A percentile compares a stretch with the other conserved stretches of the same genome.
Conservation (phyloP, 2,329 filamentous ascomycete species). For the Neonectria ditissima region DNA sequence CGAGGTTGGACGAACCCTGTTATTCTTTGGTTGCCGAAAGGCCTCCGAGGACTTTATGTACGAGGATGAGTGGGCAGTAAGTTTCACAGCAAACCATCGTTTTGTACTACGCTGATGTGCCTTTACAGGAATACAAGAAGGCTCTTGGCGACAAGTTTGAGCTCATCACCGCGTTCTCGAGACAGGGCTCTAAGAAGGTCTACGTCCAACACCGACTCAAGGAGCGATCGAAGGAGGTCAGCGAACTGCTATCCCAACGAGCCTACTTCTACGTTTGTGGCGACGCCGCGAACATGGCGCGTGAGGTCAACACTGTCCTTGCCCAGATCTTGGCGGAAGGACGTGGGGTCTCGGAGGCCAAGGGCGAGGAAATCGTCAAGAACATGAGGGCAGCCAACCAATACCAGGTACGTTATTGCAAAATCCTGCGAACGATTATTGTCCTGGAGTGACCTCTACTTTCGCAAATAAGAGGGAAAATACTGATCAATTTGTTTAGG, state of each 20-base stretch:
- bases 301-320: constrained; percentile 90
- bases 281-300: constrained; percentile 96
- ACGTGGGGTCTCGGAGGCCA: constrained; percentile 82
- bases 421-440: not conserved
- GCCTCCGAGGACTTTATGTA: constrained; percentile 93
- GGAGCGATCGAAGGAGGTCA: constrained; percentile 85
- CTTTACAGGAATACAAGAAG: constrained; percentile 79
- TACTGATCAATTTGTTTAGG: constrained; percentile 56
- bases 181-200: constrained; percentile 86
- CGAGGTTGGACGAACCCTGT: constrained; percentile 84
- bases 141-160: constrained; percentile 89
- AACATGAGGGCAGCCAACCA: constrained; percentile 94
- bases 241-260: constrained; percentile 85
- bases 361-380: constrained; percentile 97
- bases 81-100: constrained; percentile 47
- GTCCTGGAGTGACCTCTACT: not conserved
- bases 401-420: constrained; percentile 79
- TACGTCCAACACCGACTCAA: constrained; percentile 96
- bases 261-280: constrained; percentile 99
- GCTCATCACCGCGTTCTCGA: constrained; percentile 94
- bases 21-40: constrained; percentile 97
- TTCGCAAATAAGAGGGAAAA: not conserved
- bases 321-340: constrained; percentile 88
- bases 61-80: constrained; percentile 89
- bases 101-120: constrained; percentile 41